phyloP scores from a whole-genome alignment of 305 asterid genomes.

The Solanum hybrid region DNA sequence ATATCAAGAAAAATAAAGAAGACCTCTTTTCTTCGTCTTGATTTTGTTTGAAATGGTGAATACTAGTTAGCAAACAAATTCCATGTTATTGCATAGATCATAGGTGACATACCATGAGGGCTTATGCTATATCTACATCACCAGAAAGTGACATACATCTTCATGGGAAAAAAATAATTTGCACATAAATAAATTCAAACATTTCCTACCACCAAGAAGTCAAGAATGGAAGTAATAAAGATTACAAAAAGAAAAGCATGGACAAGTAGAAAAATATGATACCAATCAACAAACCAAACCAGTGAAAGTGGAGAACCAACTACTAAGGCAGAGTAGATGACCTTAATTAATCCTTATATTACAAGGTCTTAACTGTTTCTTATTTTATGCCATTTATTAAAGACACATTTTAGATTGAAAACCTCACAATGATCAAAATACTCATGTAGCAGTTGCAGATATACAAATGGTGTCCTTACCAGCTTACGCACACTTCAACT shows the following conservation, averaged over 20 bases:
- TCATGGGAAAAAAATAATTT: background rate
- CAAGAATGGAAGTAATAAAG: background rate
- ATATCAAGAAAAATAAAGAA: background rate
- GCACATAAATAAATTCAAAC: background rate
- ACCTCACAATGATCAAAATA: background rate
- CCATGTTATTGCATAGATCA: background rate
- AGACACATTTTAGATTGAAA: background rate
- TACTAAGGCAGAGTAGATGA: background rate
- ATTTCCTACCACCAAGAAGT: background rate
- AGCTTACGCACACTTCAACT: background rate
- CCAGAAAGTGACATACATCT: background rate
- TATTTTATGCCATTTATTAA: background rate
- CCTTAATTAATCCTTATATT: background rate
- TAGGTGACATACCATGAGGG: background rate
- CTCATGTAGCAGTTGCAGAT: background rate
- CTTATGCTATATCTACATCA: background rate
- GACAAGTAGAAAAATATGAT: background rate
- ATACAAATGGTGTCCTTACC: fast-evolving
- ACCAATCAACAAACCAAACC: background rate
- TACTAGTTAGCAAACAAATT: background rate
- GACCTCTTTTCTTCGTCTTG: background rate
- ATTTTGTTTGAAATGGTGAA: background rate
- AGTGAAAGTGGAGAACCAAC: constrained; percentile 6
- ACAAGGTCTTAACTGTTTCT: background rate
- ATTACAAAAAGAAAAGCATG: background rate